These are phyloP conservation scores for Anethum foeniculum DNA, from an alignment of 140 eudicot genomes.

Conservation along the genomic window DNA sequence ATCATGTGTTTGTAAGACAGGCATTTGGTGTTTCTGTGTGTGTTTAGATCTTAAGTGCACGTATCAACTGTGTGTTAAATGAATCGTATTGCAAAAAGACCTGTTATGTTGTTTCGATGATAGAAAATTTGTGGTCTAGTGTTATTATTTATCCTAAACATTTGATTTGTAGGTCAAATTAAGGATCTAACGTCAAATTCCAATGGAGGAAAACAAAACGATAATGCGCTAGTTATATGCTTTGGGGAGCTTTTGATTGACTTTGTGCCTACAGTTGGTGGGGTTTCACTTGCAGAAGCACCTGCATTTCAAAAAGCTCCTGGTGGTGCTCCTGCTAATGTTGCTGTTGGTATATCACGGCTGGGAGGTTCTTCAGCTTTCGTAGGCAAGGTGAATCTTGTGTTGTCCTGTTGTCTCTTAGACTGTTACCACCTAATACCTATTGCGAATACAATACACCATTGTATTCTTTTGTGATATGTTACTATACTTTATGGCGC, in stretches of 20 bases:
- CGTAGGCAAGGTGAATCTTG: conserved; percentile 42
- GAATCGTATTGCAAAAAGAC: neutral
- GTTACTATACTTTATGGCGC: neutral
- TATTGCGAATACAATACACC: neutral
- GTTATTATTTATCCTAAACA: neutral
- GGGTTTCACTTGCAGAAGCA: conserved; percentile 55
- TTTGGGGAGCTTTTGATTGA: conserved; percentile 55
- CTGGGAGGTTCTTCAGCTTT: conserved; percentile 55
- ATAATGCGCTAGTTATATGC: conserved; percentile 26
- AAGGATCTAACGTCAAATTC: neutral
- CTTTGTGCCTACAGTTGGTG: conserved; percentile 44
- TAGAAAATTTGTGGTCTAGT: neutral
- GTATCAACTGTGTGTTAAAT: neutral
- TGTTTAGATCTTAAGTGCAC: neutral
- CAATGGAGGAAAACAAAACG: conserved; percentile 2
- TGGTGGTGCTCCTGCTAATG: conserved; percentile 67
- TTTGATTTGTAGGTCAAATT: neutral
- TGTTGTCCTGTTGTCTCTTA: neutral
- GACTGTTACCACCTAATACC: neutral
- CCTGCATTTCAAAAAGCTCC: conserved; percentile 20
- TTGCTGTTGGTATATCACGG: conserved; percentile 45
- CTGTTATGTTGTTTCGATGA: neutral
- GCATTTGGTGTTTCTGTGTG: neutral
- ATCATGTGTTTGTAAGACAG: neutral
- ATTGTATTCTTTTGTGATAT: neutral